These are phyloP conservation scores for Agaricus sinodeliciosus DNA, from an alignment of 768 basidiomycete genomes.

Conservation along the genomic window DNA sequence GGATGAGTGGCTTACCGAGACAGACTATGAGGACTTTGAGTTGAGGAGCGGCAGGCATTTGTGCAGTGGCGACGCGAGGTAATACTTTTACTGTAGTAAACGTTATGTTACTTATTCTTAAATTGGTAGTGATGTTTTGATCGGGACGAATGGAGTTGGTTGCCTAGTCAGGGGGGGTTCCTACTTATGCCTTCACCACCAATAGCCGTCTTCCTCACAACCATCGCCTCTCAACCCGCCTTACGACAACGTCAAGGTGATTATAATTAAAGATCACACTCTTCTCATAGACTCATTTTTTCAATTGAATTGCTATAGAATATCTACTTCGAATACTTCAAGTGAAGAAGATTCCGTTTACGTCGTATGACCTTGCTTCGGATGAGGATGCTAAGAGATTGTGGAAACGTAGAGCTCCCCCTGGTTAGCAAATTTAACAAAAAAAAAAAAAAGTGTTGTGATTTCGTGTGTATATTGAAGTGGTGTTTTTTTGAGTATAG, in stretches of 20 bases:
- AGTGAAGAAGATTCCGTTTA: conserved; percentile 79
- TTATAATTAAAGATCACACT: no score
- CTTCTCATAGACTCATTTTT: no score
- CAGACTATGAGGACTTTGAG: conserved; percentile 71
- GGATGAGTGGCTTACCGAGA: conserved; percentile 32
- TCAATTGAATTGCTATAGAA: conserved; percentile 36
- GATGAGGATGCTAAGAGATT: conserved; percentile 74
- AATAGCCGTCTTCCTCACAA: conserved; percentile 80
- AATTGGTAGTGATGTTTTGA: not conserved
- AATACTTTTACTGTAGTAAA: not conserved
- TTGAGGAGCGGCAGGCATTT: conserved; percentile 13
- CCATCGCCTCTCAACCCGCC: conserved; percentile 75
- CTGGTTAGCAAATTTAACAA: conserved; percentile 31
- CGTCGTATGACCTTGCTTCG: conserved; percentile 78
- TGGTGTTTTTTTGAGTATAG: conserved; percentile 26
- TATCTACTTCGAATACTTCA: conserved; percentile 78
- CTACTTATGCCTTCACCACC: conserved; percentile 69
- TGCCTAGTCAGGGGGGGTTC: not conserved
- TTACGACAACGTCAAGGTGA: conserved; percentile 76
- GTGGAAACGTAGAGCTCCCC: conserved; percentile 78
- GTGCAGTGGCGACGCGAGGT: conserved; percentile 7
- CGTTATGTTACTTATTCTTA: not conserved
- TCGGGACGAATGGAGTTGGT: not conserved
- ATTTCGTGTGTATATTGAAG: not conserved
- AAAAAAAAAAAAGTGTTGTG: no score